Evolutionary conservation across 2,329 filamentous ascomycete species (phyloP).

Genomic region (Colletotrichum spaethianum): DNA sequence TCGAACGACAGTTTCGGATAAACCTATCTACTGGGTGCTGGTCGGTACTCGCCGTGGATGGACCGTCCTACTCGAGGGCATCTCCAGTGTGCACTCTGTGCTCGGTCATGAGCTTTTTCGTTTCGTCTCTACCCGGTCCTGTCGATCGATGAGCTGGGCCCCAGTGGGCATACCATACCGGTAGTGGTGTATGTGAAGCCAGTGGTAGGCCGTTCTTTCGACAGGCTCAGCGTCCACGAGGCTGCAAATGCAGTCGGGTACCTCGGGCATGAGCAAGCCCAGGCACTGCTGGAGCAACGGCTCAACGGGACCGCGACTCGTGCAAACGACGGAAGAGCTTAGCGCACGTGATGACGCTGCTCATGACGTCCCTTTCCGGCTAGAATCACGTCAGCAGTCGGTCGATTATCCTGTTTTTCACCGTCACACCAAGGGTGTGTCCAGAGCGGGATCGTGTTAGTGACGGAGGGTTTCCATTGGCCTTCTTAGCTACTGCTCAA

Average conservation of each 20-base stretch:
- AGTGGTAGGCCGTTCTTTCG: background rate
- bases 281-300: background rate
- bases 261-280: background rate
- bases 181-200: background rate
- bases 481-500: background rate
- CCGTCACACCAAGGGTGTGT: constrained; percentile 18
- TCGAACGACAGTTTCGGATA: background rate
- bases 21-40: background rate
- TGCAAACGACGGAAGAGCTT: constrained; percentile 14
- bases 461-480: constrained; percentile 16
- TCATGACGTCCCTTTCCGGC: constrained; percentile 32
- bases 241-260: constrained; percentile 3
- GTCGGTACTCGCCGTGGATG: too few relatives aligned
- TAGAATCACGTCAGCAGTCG: constrained; percentile 35
- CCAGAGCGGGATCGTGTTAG: constrained; percentile 5
- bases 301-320: constrained; percentile 23
- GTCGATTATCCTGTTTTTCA: background rate
- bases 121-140: background rate
- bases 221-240: background rate
- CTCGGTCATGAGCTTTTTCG: background rate
- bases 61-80: background rate
- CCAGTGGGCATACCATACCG: background rate
- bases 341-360: constrained; percentile 40
- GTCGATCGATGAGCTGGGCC: background rate
- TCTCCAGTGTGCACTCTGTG: background rate